Conservation (phyloP, 352 stramenopile genomes). For the Globisporangium okanoganense region DNA sequence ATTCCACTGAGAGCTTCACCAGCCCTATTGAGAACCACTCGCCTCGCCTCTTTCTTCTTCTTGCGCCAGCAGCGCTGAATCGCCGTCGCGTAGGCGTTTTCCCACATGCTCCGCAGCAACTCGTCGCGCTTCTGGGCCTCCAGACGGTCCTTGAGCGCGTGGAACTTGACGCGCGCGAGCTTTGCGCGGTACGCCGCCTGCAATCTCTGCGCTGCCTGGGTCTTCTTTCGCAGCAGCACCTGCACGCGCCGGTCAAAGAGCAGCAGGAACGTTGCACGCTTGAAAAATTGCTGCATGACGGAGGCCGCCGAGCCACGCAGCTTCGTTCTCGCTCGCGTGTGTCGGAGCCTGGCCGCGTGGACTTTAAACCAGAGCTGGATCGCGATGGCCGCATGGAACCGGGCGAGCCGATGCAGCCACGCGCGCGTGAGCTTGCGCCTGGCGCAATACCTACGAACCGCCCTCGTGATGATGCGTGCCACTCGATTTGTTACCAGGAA, state of each 20-base stretch:
- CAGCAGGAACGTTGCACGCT: conserved; percentile 30
- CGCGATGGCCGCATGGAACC: conserved; percentile 47
- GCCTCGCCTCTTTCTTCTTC: not conserved
- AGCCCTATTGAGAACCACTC: not conserved
- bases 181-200: conserved; percentile 66
- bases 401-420: conserved; percentile 39
- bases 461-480: conserved; percentile 32
- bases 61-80: conserved; percentile 63
- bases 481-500: conserved; percentile 30
- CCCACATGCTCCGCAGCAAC: conserved; percentile 60
- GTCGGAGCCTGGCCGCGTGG: conserved; percentile 24
- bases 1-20: not conserved
- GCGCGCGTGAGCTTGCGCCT: conserved; percentile 29
- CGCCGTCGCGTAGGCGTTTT: conserved; percentile 63
- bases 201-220: conserved; percentile 32
- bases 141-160: conserved; percentile 55
- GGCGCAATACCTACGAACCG: conserved; percentile 32
- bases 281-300: conserved; percentile 49
- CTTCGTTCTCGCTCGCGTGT: conserved; percentile 8
- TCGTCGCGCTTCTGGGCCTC: conserved; percentile 50
- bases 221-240: conserved; percentile 21
- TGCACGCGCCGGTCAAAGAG: conserved; percentile 37
- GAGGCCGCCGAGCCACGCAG: conserved; percentile 17
- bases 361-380: conserved; percentile 52
- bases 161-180: conserved; percentile 44